Evolutionary conservation across 257 asterid species (phyloP), one percentile per base, ranked within the genome.

Genomic region (Nicotiana benthamiana): DNA sequence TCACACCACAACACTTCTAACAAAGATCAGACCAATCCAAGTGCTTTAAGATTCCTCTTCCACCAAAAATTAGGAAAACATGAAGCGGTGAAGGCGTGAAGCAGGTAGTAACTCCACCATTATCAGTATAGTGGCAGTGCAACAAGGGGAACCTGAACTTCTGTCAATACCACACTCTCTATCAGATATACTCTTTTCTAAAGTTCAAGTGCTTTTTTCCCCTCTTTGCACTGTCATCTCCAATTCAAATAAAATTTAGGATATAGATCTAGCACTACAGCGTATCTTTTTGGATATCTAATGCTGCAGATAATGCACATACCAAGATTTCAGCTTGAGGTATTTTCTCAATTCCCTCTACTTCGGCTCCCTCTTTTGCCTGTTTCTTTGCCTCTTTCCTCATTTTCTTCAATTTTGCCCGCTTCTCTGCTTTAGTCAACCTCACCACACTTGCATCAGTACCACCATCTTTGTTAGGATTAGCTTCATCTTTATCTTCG

Each of bases 331-430:
- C 92, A 52, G 91, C 97, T 80, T 92, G 98, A 81, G 98, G 86
- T 46, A 86, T 82, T 83, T 88, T 90, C 75, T 81, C 85, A 86
- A 81, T 90, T 81, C 89, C 93, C 84, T 94, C 89, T 43, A 51
- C 68, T 79, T 81, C 76, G 60, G 83, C 70, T 26, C 27, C 79
- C 27, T 84, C 97, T 82, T 91, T 96, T 2, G 83, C 84, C 86
- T 90, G 97, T 83, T 89, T 93, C 90, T 91, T 96, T 6, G 97
- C 97, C 86, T 94, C 99, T 83, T 90, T 96, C 88, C 94, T 90
- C 84, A 72, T 75, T 86, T 90, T 96, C 85, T 96, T 96, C 24
- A 62, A 28, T 87, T 96, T 91, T 32, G 89, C 92, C 74, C 91
- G 92, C 85, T 91, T 96, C 82, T 96, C 97, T 5, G 97, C 80